phyloP scores from a whole-genome alignment of 176 grass and related monocot genomes.

The Aegilops umbellulata region DNA sequence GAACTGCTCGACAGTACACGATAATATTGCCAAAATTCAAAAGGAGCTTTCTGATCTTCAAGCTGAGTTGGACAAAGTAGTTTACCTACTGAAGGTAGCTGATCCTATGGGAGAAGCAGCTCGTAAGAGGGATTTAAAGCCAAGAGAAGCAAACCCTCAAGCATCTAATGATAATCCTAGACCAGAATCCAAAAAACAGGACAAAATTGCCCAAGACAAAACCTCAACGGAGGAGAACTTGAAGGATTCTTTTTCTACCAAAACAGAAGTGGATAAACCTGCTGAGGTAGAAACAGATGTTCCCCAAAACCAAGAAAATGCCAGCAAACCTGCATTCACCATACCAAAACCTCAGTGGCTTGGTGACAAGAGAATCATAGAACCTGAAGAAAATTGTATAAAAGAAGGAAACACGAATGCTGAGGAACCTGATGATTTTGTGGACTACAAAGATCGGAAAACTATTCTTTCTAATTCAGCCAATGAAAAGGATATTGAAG shows the following conservation, averaged over 20 bases:
- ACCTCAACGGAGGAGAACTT: conserved; percentile 9
- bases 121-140: conserved; percentile 64
- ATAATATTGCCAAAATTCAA: conserved; percentile 61
- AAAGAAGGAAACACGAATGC: conserved; percentile 36
- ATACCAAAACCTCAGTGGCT: conserved; percentile 89
- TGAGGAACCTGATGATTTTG: conserved; percentile 76
- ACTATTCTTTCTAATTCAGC: conserved; percentile 41
- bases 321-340: conserved; percentile 45
- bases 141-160: conserved; percentile 29
- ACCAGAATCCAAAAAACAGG: conserved; percentile 38
- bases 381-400: conserved; percentile 58
- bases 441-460: conserved; percentile 95
- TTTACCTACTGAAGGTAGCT: conserved; percentile 90
- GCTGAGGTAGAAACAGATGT: conserved; percentile 14
- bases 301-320: conserved; percentile 40
- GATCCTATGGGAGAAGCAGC: conserved; percentile 91
- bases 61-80: conserved; percentile 69
- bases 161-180: conserved; percentile 25
- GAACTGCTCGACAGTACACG: conserved; percentile 56
- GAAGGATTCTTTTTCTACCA: conserved; percentile 40
- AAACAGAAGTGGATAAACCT: conserved; percentile 18
- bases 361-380: conserved; percentile 58
- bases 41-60: conserved; percentile 80
- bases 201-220: conserved; percentile 24
- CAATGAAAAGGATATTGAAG: conserved; percentile 60